phyloP scores from a whole-genome alignment of 2,329 filamentous ascomycete species.

The Huntiella moniliformis region DNA sequence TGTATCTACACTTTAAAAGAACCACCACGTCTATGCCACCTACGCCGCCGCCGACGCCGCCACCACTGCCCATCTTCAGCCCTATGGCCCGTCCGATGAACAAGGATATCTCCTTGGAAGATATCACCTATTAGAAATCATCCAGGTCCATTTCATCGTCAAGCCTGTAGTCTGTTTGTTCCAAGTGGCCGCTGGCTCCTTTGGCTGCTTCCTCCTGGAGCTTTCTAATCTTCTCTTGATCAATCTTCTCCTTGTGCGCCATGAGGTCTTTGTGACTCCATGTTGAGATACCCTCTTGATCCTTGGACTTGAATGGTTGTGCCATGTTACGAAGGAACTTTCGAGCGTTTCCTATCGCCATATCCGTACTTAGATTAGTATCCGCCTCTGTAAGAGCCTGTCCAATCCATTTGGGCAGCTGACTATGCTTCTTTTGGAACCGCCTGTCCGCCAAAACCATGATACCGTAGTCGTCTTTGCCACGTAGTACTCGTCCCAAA shows the following conservation, averaged over 20 bases:
- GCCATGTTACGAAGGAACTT: constrained; percentile 84
- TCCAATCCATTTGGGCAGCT: constrained; percentile 93
- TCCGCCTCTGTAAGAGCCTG: constrained; percentile 72
- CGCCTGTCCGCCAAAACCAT: constrained; percentile 94
- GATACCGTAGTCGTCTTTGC: constrained; percentile 98
- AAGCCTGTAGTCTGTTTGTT: constrained; percentile 29
- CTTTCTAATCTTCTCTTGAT: constrained; percentile 47
- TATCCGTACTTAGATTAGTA: constrained; percentile 82
- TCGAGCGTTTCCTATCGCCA: constrained; percentile 77
- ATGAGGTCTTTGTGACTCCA: constrained; percentile 72
- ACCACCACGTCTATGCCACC: neutral
- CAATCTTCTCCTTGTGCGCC: constrained; percentile 56
- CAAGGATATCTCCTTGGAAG: neutral
- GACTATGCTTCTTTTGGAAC: constrained; percentile 76
- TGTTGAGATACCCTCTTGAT: constrained; percentile 83
- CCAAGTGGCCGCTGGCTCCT: constrained; percentile 12
- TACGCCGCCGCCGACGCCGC: neutral
- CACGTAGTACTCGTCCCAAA: constrained; percentile 77
- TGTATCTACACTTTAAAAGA: neutral
- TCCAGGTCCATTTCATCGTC: constrained; percentile 33
- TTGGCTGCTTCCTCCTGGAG: constrained; percentile 28
- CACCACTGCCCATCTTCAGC: neutral
- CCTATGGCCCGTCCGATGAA: neutral
- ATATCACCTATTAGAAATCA: constrained; percentile 12
- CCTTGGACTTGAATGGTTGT: constrained; percentile 62